Base-by-base conservation (phyloP, 139 green algal genomes). In the Chlorella vulgaris region DNA sequence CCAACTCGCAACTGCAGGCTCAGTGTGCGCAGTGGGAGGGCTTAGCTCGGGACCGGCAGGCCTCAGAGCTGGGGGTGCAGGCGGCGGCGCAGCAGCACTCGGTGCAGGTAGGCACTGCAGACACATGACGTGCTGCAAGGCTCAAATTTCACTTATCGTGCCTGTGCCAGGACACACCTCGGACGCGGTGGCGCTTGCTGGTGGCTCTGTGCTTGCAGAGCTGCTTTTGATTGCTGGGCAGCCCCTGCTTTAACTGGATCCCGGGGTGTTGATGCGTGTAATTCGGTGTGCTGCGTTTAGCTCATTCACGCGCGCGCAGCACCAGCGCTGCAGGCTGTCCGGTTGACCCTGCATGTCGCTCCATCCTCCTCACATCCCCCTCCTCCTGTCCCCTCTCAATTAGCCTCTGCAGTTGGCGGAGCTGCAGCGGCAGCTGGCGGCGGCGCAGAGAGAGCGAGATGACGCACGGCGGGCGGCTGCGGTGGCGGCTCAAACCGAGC, bases 391-490 rank as follows among this genome's bases (percentile, higher is more conserved):
- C 15, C 4, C 38, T 74, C 19, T 31, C n/a, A n/a, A n/a, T n/a
- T n/a, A n/a, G n/a, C n/a, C n/a, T n/a, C n/a, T 4, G 7, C 53
- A 79, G 73, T 13, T 79, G 47, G 47, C 29, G 7, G 70, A 78
- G 4, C 47, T 66, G 70, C 47, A 78, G 47, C 70, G 31, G 31
- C 70, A 66, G 47, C 70, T 78, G 70, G 42, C 13, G 33, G 31
- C 31, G 0, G 36, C 58, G 10, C 36, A 51, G 53, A 33, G 26
- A 36, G 73, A 79, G 33, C 24, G 43, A 10, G 58, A 43, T 39
- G 61, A 33, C 21, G 47, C 47, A 24, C 51, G 51, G 19, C 65
- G 65, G 7, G 65, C 35, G 19, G 65, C 65, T 10, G 65, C 35
- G 13, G 65, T 35, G 7, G 65, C 33, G 22, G 65, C 36, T 22